Conservation (phyloP, 495 filamentous ascomycete genomes). For the Tuber microsphaerosporum region DNA sequence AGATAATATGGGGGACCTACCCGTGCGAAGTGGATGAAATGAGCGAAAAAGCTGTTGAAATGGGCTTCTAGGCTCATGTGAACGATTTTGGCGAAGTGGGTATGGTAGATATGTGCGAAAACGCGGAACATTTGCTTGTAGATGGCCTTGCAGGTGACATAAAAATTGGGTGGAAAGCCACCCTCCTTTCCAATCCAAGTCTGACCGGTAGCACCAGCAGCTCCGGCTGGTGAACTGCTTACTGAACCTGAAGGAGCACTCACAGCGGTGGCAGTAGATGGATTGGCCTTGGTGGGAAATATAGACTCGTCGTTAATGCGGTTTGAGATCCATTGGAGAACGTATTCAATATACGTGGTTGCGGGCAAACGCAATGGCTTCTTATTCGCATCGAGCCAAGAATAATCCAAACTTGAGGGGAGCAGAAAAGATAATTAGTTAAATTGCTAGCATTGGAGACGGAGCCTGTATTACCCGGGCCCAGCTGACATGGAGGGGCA, state of each 20-base stretch:
- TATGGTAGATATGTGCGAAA: slow-evolving; percentile 66
- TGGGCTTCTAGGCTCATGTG: slow-evolving; percentile 60
- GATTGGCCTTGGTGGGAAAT: slow-evolving; percentile 58
- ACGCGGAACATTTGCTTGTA: slow-evolving; percentile 78
- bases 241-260: slow-evolving; percentile 45
- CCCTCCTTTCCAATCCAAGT: slow-evolving; percentile 68
- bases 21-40: slow-evolving; percentile 62
- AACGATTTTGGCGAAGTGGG: slow-evolving; percentile 59
- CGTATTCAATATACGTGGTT: slow-evolving; percentile 64
- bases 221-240: slow-evolving; percentile 13
- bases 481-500: slow-evolving; percentile 73
- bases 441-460: background rate
- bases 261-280: slow-evolving; percentile 45
- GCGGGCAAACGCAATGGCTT: slow-evolving; percentile 53
- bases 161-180: slow-evolving; percentile 67
- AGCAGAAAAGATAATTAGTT: background rate
- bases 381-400: slow-evolving; percentile 58
- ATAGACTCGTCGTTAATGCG: slow-evolving; percentile 64
- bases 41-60: slow-evolving; percentile 70
- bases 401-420: slow-evolving; percentile 57
- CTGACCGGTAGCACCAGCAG: slow-evolving; percentile 40
- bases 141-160: slow-evolving; percentile 63
- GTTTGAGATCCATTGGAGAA: slow-evolving; percentile 67
- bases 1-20: slow-evolving; percentile 15
- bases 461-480: slow-evolving; percentile 47